Conservation (phyloP, 1,284 basidiomycete genomes). For the Neolentinus lepideus region DNA sequence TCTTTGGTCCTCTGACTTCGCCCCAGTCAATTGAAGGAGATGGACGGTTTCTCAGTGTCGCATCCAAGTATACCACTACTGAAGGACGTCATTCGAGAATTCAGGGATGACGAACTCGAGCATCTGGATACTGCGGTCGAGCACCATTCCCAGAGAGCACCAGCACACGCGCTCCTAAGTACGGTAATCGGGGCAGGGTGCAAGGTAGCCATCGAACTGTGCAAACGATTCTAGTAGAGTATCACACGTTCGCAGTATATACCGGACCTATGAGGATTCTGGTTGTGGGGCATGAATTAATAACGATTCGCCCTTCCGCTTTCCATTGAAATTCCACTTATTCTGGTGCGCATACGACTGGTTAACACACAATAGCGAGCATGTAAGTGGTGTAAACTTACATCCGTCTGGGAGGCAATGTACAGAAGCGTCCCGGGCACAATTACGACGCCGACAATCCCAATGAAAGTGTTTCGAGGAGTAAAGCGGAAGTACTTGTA, state of each 20-base stretch:
- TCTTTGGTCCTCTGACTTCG: conserved; percentile 3
- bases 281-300: conserved; percentile 6
- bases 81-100: conserved; percentile 72
- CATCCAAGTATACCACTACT: conserved; percentile 81
- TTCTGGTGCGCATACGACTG: conserved; percentile 13
- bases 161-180: conserved; percentile 86
- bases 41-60: conserved; percentile 51
- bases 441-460: conserved; percentile 39
- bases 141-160: conserved; percentile 85
- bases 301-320: conserved; percentile 29
- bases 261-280: conserved; percentile 11
- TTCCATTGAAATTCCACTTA: conserved; percentile 30
- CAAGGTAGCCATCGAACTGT: conserved; percentile 84
- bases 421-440: conserved; percentile 40
- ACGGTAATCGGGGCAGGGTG: conserved; percentile 84
- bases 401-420: conserved; percentile 28
- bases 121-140: conserved; percentile 92
- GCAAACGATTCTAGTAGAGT: conserved; percentile 60
- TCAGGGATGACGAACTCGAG: conserved; percentile 92
- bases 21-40: conserved; percentile 66
- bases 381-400: conserved; percentile 14
- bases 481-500: conserved; percentile 80
- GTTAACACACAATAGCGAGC: neutral
- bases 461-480: conserved; percentile 44
- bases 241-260: conserved; percentile 9